Base-by-base conservation (phyloP, 169 alveolate genomes). In the Plasmodium inui region DNA sequence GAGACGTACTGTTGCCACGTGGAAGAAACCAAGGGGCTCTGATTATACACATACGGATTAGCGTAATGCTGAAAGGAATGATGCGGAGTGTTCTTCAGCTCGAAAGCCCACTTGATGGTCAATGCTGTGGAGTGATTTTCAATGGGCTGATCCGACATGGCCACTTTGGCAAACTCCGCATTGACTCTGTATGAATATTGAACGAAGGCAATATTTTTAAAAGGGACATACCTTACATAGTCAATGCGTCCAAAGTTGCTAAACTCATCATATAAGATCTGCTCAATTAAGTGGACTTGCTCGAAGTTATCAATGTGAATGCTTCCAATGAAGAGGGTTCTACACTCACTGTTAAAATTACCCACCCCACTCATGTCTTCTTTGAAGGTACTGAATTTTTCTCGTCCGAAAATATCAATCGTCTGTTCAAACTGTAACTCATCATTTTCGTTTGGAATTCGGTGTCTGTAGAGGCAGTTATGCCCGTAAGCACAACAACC, bases 101-200 rank as follows among this genome's bases (percentile, higher is more conserved):
- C 97, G 34, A 93, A 96, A 4, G 99, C 99, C 99, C 99, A 99
- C 76, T 97, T 98, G 30, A 99, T 98, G 70, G 96, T 95, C 9
- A 99, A 98, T 55, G 99, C 99, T 0, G 96, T 94, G 50, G 97
- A 95, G 28, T 98, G 98, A 50, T 96, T 97, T 34, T 97, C 99
- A 55, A 99, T 83, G 1, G 99, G 97, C 84, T 99, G 99, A 78
- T 98, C 99, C 46, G 98, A 97, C 99, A 99, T 99, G 0, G 99
- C 99, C 85, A 98, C 99, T 94, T 99, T 99, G 0, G 99, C 99
- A 94, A 98, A 99, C 96, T 99, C 99, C 0, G 99, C 99, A 84
- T 96, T 98, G 32, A 99, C 98, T 84, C 99, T 94, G 76, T 98
- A 99, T n/a, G 96, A 96, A 93, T 97, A 99, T 80, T 98, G 98